A percentile compares a stretch with the other conserved stretches of the same genome.
These are phyloP conservation scores for Sicyos edulis DNA, from an alignment of 306 rosid genomes.

Conservation along the genomic window DNA sequence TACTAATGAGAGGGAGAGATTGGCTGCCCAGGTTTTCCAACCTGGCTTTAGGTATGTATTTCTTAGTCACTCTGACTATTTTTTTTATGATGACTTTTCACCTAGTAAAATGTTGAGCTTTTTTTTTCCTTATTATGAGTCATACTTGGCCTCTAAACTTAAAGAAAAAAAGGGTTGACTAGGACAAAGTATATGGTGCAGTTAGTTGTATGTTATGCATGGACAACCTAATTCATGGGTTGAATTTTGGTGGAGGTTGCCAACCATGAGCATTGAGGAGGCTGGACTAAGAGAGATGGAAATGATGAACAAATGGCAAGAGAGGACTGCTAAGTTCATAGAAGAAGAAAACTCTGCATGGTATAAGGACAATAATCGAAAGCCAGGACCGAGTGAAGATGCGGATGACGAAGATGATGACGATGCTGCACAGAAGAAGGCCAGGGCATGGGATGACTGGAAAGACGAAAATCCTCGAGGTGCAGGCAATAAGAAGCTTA, in stretches of 20 bases:
- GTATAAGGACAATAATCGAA: constrained; percentile 54
- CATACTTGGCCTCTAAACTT: no score
- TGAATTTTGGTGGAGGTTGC: constrained; percentile 53
- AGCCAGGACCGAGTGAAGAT: constrained; percentile 40
- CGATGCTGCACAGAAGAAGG: constrained; percentile 80
- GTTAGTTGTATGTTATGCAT: not conserved
- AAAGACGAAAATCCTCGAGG: constrained; percentile 97
- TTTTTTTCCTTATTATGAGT: no score
- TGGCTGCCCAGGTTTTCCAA: constrained; percentile 95
- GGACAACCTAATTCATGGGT: not conserved
- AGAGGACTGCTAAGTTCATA: constrained; percentile 60
- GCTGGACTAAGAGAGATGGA: constrained; percentile 96
- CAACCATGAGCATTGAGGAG: constrained; percentile 99
- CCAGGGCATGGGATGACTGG: constrained; percentile 97
- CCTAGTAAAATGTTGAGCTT: no score
- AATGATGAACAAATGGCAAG: constrained; percentile 94
- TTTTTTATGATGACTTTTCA: no score
- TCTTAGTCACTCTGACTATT: not conserved
- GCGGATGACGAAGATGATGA: constrained; percentile 61
- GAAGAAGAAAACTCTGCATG: constrained; percentile 84
- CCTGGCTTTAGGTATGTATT: constrained; percentile 47
- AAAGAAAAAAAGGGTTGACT: no score
- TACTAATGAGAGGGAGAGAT: constrained; percentile 74
- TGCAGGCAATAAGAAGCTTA: constrained; percentile 88
- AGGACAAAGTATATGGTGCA: no score